A percentile compares a stretch with the other conserved stretches of the same genome.
These are phyloP conservation scores for Cladosporium velox DNA, from an alignment of 2,329 filamentous ascomycete genomes.

Conservation along the genomic window DNA sequence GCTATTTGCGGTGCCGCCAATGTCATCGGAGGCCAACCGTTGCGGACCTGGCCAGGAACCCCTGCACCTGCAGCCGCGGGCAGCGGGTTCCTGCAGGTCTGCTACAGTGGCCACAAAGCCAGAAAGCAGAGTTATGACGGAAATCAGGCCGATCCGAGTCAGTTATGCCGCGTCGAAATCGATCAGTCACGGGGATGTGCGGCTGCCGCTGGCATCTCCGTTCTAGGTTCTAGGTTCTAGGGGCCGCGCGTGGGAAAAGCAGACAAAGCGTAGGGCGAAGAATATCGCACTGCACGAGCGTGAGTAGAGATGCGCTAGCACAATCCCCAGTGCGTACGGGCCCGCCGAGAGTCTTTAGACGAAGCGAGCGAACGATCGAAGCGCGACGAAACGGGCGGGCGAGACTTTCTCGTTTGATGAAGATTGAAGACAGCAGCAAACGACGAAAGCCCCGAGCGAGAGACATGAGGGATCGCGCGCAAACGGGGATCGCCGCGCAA, in stretches of 20 bases:
- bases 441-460: not conserved
- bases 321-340: not conserved
- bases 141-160: not conserved
- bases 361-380: not conserved
- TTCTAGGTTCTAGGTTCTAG: not conserved
- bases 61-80: not conserved
- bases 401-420: not conserved
- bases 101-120: not conserved
- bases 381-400: constrained; percentile 8
- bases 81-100: constrained; percentile 20
- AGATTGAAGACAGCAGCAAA: not conserved
- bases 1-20: constrained; percentile 13
- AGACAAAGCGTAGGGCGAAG: not conserved
- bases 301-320: not conserved
- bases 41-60: constrained; percentile 1
- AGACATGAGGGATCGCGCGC: not conserved
- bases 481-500: constrained; percentile 1
- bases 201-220: not conserved
- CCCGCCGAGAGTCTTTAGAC: not conserved
- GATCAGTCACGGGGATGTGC: constrained; percentile 1
- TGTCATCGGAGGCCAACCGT: constrained; percentile 11
- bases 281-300: not conserved
- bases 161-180: not conserved
- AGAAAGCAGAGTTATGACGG: not conserved
- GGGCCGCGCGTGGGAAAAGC: not conserved